Percentiles rank a stretch among this genome's conserved stretches.
These are phyloP conservation scores for Spizellomyces punctatus DNA, from an alignment of 192 early-diverging fungal species.

Conservation along the genomic window DNA sequence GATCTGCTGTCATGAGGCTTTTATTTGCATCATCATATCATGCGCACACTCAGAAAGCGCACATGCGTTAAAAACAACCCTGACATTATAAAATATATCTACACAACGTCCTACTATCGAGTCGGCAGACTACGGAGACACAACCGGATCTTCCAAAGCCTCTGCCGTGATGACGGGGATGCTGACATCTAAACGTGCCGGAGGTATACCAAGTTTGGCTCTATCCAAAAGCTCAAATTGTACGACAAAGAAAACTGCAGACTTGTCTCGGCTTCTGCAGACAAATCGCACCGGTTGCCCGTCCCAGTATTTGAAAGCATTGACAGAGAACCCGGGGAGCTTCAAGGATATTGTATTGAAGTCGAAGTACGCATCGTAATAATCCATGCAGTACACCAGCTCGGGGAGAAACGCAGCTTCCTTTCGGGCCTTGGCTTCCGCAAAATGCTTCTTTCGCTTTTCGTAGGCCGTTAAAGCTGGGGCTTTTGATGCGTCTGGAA, in stretches of 20 bases:
- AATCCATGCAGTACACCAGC: constrained; percentile 44
- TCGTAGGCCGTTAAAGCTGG: constrained; percentile 35
- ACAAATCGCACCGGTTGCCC: constrained; percentile 47
- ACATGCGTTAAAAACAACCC: too few relatives aligned
- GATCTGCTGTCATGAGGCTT: too few relatives aligned
- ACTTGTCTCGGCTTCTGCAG: constrained; percentile 25
- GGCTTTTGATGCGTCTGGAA: constrained; percentile 14
- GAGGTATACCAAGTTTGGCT: neutral
- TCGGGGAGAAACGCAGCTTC: constrained; percentile 24
- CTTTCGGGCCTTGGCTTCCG: constrained; percentile 12
- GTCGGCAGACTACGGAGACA: neutral
- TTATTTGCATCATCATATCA: too few relatives aligned
- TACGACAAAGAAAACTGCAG: constrained; percentile 35
- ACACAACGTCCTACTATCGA: too few relatives aligned
- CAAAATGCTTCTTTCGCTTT: constrained; percentile 44
- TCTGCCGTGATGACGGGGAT: neutral
- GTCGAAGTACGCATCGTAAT: constrained; percentile 51
- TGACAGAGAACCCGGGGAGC: constrained; percentile 45
- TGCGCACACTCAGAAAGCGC: too few relatives aligned
- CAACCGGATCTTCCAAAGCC: constrained; percentile 1
- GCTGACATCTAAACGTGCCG: neutral
- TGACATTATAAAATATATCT: too few relatives aligned
- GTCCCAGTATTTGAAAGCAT: constrained; percentile 43
- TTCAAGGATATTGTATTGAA: constrained; percentile 34
- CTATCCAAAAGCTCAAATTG: constrained; percentile 37